Evolutionary conservation across 768 basidiomycete species (phyloP), one percentile per base, ranked within the genome.

Genomic region (Phylloporus arenicola): DNA sequence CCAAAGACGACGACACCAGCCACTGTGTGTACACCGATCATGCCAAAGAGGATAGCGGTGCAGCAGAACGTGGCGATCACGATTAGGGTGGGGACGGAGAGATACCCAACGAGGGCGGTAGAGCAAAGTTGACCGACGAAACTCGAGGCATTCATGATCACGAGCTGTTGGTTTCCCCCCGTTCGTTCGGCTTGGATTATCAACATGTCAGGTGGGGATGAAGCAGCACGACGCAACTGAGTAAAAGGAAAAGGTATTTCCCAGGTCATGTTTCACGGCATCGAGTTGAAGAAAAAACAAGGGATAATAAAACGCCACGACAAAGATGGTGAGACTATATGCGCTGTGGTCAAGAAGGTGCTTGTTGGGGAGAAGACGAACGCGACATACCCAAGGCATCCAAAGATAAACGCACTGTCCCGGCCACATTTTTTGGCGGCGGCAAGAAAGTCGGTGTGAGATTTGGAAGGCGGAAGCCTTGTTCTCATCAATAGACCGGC

Each of bases 241-340:
- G 56, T 83, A 82, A 53, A 84, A 83, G 0, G 82, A 78, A n/a
- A 84, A 66, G 6, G 61, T 64, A 3, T 70, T 64, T 27, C 68
- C 64, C 16, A 81, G 64, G 1, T 73, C 75, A 41, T 78, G 77
- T 45, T 67, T 69, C 19, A 77, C 70, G 1, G 81, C 71, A 40
- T 79, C 71, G 14, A 83, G 67, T 54, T 84, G 83, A 20, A 84
- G 64, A 58, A 80, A 84, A 65, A 81, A 83, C 24, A 81, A 66
- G 1, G 81, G 80, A 50, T 76, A 79, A 57, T 75, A 82, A 34
- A 80, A 62, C 1, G 75, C 78, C 4, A 70, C 53, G 19, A 74
- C 59, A 20, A 69, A 70, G 29, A 73, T 51, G 9, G 59, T 22
- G 35, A 67, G 53, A 4, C 65, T 69, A 16, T 16, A n/a, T 9